Conservation (phyloP, 2,329 filamentous ascomycete genomes). For the Spiromastix sp. region DNA sequence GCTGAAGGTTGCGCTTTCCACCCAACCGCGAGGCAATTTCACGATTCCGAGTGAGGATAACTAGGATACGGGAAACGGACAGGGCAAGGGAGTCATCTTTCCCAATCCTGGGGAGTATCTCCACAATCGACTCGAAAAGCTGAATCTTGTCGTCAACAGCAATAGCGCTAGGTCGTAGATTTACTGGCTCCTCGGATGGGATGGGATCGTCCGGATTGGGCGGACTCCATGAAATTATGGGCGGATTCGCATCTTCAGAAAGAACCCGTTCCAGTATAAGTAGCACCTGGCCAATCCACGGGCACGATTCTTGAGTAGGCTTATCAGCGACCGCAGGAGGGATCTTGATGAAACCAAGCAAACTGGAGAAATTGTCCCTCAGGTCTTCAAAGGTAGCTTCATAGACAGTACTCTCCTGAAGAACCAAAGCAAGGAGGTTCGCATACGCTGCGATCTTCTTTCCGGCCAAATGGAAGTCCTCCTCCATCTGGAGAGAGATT, state of each 20-base stretch:
- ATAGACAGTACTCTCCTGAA: constrained; percentile 77
- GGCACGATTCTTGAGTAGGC: constrained; percentile 66
- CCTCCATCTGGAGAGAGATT: constrained; percentile 53
- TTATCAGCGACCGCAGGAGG: constrained; percentile 43
- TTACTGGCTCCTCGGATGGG: constrained; percentile 48
- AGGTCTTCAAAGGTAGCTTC: constrained; percentile 62
- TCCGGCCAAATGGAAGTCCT: constrained; percentile 44
- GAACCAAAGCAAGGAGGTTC: constrained; percentile 76
- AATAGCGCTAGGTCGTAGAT: too few relatives aligned
- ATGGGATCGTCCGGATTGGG: constrained; percentile 47
- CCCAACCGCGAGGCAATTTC: constrained; percentile 65
- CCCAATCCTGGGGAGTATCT: constrained; percentile 73
- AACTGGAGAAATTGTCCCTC: constrained; percentile 62
- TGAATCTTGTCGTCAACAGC: constrained; percentile 54
- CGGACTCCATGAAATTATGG: constrained; percentile 57
- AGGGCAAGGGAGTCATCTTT: constrained; percentile 80
- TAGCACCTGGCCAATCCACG: constrained; percentile 85
- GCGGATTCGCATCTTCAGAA: constrained; percentile 77
- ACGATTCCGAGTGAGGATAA: constrained; percentile 75
- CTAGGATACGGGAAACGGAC: constrained; percentile 70
- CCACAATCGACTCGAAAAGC: constrained; percentile 68
- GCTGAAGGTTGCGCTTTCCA: constrained; percentile 79
- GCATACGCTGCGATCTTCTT: constrained; percentile 82
- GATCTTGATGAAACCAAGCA: constrained; percentile 70
- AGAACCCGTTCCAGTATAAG: constrained; percentile 83